Conservation (phyloP, 2,329 filamentous ascomycete species). For the Plenodomus tracheiphilus region DNA sequence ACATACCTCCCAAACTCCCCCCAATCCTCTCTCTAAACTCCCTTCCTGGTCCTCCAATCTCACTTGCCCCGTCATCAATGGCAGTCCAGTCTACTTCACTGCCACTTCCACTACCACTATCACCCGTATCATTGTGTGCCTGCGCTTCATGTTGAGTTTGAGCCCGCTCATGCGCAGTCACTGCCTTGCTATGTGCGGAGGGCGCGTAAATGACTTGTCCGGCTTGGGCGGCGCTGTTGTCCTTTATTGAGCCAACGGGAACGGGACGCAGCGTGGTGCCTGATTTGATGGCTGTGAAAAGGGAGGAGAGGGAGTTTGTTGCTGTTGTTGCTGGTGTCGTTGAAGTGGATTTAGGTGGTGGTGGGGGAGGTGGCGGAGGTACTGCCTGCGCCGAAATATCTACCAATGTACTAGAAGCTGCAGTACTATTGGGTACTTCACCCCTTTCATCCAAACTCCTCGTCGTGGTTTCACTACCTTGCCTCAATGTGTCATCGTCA, state of each 20-base stretch:
- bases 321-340: background rate
- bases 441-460: too few relatives aligned
- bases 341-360: background rate
- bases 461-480: too few relatives aligned
- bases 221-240: background rate
- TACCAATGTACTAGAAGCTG: too few relatives aligned
- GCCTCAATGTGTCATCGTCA: too few relatives aligned
- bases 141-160: background rate
- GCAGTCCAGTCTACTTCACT: background rate
- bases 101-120: too few relatives aligned
- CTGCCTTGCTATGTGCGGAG: slow-evolving; percentile 4
- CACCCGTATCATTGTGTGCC: background rate
- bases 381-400: background rate
- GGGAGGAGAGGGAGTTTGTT: background rate
- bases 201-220: background rate
- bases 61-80: background rate
- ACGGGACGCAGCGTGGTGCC: background rate
- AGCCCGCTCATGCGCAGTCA: slow-evolving; percentile 1
- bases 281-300: background rate
- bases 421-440: too few relatives aligned
- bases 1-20: background rate
- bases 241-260: background rate
- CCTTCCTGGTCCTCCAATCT: background rate
- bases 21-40: background rate
- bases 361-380: background rate